A percentile compares a stretch with the other conserved stretches of the same genome.
Evolutionary conservation across 1,139 yeast genomes (phyloP).

Genomic region (Geotrichum carabidarum): DNA sequence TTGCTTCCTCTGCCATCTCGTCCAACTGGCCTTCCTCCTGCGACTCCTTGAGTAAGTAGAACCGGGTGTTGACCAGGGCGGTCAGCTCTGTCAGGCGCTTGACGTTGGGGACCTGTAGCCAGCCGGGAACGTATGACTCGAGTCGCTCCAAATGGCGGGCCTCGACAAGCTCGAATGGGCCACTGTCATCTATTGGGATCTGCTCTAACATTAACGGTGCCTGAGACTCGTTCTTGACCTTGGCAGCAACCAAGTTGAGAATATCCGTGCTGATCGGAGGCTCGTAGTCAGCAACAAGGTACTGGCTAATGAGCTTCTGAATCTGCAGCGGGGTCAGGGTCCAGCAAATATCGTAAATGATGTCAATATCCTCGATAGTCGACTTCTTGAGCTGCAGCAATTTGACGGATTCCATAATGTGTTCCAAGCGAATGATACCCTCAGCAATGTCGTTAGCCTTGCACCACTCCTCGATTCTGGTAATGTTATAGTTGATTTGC

Average conservation of each 20-base stretch:
- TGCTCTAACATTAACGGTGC: conserved; percentile 47
- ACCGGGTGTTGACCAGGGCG: conserved; percentile 42
- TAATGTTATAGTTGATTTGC: conserved; percentile 92
- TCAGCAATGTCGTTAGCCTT: conserved; percentile 89
- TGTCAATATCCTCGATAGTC: conserved; percentile 84
- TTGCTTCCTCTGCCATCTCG: conserved; percentile 2
- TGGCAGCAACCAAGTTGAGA: conserved; percentile 75
- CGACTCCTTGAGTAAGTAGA: background rate
- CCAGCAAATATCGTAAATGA: conserved; percentile 91
- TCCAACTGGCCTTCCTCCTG: background rate
- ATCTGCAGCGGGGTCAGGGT: conserved; percentile 90
- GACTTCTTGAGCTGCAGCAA: conserved; percentile 86
- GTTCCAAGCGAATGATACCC: conserved; percentile 82
- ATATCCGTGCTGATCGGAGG: conserved; percentile 86
- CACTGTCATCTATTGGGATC: conserved; percentile 57
- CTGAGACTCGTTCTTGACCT: conserved; percentile 51
- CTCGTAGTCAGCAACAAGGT: conserved; percentile 91
- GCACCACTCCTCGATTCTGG: conserved; percentile 98
- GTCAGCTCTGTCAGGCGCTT: conserved; percentile 87
- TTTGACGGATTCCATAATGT: conserved; percentile 90
- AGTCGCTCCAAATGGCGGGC: conserved; percentile 84
- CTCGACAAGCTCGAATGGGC: conserved; percentile 81
- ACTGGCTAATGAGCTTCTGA: conserved; percentile 84
- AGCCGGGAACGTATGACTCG: conserved; percentile 95
- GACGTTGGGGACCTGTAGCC: conserved; percentile 83